A percentile compares a stretch with the other conserved stretches of the same genome.
Evolutionary conservation across 371 early-diverging fungal genomes (phyloP).

Genomic region (Saksenaea vasiformis): DNA sequence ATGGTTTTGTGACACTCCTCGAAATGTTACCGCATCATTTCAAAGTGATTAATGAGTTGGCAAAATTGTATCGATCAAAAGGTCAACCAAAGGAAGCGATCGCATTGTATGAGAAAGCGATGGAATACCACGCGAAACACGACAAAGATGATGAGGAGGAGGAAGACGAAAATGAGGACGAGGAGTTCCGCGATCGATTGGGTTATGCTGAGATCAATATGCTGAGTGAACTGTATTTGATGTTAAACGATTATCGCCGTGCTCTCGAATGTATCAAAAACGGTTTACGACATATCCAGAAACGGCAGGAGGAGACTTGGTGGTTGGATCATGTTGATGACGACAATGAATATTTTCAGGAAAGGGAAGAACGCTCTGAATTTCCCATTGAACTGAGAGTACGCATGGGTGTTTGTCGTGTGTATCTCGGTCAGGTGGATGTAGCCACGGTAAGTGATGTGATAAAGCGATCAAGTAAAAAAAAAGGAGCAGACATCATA

Average conservation of each 20-base stretch:
- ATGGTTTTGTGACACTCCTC: slow-evolving; percentile 55
- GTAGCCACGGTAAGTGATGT: slow-evolving; percentile 61
- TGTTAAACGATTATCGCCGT: slow-evolving; percentile 72
- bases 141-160: slow-evolving; percentile 23
- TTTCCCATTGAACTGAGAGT: slow-evolving; percentile 85
- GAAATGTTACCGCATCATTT: slow-evolving; percentile 54
- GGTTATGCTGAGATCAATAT: slow-evolving; percentile 83
- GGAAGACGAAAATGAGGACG: slow-evolving; percentile 32
- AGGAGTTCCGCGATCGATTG: slow-evolving; percentile 45
- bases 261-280: slow-evolving; percentile 70
- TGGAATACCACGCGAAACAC: slow-evolving; percentile 38
- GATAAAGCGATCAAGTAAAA: background rate
- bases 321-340: slow-evolving; percentile 58
- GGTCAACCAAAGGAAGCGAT: slow-evolving; percentile 58
- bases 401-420: slow-evolving; percentile 81
- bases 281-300: slow-evolving; percentile 71
- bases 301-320: slow-evolving; percentile 62
- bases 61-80: slow-evolving; percentile 42
- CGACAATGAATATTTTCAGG: slow-evolving; percentile 56
- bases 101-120: slow-evolving; percentile 51
- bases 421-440: slow-evolving; percentile 70
- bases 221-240: slow-evolving; percentile 82
- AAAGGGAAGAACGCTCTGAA: slow-evolving; percentile 31
- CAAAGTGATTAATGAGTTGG: slow-evolving; percentile 60
- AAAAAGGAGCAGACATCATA: background rate